Evolutionary conservation across 1,284 basidiomycete species (phyloP), one percentile per base, ranked within the genome.

Genomic region (Melampsora americana): DNA sequence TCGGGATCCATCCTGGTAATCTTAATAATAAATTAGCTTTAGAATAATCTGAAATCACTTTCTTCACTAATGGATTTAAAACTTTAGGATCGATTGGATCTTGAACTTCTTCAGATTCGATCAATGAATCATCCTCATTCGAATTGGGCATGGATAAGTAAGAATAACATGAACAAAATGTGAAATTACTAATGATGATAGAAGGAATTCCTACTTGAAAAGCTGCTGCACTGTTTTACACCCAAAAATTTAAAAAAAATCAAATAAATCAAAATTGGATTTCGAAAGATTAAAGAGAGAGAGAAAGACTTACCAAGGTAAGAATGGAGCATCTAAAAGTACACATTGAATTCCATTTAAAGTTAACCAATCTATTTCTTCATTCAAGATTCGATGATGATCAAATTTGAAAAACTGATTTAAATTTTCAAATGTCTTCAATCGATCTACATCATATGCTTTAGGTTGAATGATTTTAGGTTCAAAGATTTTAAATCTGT

Each of bases 121-220:
- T 79, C 44, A 48, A 61, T 56, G 18, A 46, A 61, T 14, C 72
- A 39, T 46, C 42, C 28, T 39, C 28, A 23, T 69, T 16, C 44
- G 46, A 30, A 56, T 86, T 81, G 4, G 84, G 81, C 0, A 87
- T 87, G 1, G 88, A 86, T 26, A 91, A 87, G 78, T 89, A 91
- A 78, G 89, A 90, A 81, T 89, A 92, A 12, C 91, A 90, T 0
- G 90, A 89, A 82, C 91, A 90, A 81, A 91, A 92, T 0, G 90
- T 90, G 81, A 92, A 92, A 83, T 91, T 91, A 69, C 89, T 90
- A 78, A 91, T 86, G 20, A 92, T 84, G 64, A 88, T 85, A 0
- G 89, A 89, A 0, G 90, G 90, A 32, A 91, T 85, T 0, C 86
- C 85, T 0, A 87, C 87, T 44, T 84, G 81, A 77, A 88, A 87